Base-by-base conservation (phyloP, 768 basidiomycete genomes). In the Pisolithus marmoratus region DNA sequence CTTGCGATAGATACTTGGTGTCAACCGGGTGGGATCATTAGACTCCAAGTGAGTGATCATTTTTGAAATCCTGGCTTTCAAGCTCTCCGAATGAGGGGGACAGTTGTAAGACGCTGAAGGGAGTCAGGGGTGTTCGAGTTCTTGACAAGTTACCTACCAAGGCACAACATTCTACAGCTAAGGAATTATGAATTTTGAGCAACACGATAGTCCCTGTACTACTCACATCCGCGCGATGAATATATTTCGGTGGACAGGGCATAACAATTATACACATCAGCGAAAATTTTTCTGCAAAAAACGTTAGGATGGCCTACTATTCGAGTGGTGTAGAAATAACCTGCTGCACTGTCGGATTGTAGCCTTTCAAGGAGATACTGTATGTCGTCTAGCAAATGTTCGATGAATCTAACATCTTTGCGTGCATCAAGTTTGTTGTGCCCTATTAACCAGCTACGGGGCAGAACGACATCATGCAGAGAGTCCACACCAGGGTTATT, bases 141-240 rank as follows among this genome's bases (percentile, higher is more conserved):
- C 31, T 50, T 31, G 17, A 29, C 17, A 44, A 37, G 38, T 14
- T 6, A 72, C 77, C 43, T 60, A 82, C 82, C 54, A 29, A 82
- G 59, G 50, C 74, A 76, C 7, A 82, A 56, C 8, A 71, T 68
- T 54, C 72, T 68, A 56, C 77, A 81, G 19, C 81, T 82, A 40
- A 34, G 19, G 29, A 49, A 42, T 5, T 34, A 14, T n/a, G 6
- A 6, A 17, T 31, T 24, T 41, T 4, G 17, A 58, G 51, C 46
- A 4, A 23, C 24, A 11, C 12, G 29, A 29, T 51, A 20, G 41
- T 11, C 11, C 0, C 15, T 24, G 17, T 27, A 2, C 22, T 11
- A 67, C 79, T 54, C 55, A 81, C 80, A 81, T 63, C 42, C 80
- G 70, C n/a, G 72, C 66, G 8, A 73, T 70, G 53, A 78, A 81